Conservation (phyloP, 257 asterid genomes). For the Solanum rostratum region DNA sequence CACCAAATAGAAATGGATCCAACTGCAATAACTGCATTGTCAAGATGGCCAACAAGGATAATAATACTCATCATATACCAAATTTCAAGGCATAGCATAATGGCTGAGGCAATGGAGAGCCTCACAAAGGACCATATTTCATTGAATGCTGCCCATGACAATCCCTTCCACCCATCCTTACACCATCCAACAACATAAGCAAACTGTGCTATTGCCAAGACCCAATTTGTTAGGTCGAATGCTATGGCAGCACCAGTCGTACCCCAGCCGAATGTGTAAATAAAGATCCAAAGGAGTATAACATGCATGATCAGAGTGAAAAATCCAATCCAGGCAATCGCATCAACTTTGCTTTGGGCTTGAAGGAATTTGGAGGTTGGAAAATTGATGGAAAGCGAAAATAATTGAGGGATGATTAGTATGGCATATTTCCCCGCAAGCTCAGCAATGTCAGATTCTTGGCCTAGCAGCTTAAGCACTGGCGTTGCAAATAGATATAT, state of each 20-base stretch:
- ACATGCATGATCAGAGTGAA: conserved; percentile 28
- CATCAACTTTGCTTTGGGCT: conserved; percentile 70
- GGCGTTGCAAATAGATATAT: conserved; percentile 74
- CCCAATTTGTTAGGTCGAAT: conserved; percentile 42
- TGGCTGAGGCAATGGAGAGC: conserved; percentile 79
- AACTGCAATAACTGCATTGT: conserved; percentile 62
- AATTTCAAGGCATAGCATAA: conserved; percentile 76
- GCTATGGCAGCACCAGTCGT: conserved; percentile 60
- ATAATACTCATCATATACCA: conserved; percentile 86
- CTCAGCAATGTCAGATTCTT: conserved; percentile 40
- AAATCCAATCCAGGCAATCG: conserved; percentile 50
- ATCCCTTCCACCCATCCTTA: conserved; percentile 83
- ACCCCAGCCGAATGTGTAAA: conserved; percentile 46
- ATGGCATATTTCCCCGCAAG: conserved; percentile 55
- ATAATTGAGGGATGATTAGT: conserved; percentile 53
- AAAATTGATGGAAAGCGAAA: conserved; percentile 45
- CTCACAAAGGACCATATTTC: conserved; percentile 75
- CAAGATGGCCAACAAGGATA: conserved; percentile 62
- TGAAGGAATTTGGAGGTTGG: conserved; percentile 76
- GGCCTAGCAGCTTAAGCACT: conserved; percentile 56
- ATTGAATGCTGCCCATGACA: conserved; percentile 43
- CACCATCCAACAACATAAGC: conserved; percentile 71
- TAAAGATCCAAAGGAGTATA: conserved; percentile 49
- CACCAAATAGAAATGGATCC: conserved; percentile 83
- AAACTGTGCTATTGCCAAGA: conserved; percentile 36